These are phyloP conservation scores for Solanum boliviense DNA, from an alignment of 257 asterid genomes.

Conservation along the genomic window DNA sequence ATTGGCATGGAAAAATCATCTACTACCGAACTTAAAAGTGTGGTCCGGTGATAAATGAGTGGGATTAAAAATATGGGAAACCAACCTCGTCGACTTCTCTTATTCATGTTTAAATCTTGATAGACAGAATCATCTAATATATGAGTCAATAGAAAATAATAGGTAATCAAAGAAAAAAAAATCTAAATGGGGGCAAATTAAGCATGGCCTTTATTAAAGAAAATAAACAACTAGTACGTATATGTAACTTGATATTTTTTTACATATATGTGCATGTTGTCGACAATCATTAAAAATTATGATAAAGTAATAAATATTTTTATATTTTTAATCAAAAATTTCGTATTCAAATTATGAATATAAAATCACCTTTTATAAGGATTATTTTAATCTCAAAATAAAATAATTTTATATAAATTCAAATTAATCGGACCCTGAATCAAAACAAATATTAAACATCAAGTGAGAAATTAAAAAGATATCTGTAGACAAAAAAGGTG, in stretches of 20 bases:
- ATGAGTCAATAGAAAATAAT: background rate
- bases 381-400: no score
- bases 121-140: background rate
- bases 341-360: rapidly evolving
- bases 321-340: background rate
- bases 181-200: no score
- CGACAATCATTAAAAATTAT: background rate
- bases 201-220: background rate
- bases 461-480: no score
- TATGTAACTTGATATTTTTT: background rate
- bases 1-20: background rate
- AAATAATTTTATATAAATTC: rapidly evolving
- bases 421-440: background rate
- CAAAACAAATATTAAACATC: background rate
- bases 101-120: background rate
- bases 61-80: background rate
- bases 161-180: background rate
- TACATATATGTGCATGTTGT: background rate
- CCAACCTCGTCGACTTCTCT: background rate
- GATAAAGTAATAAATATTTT: background rate
- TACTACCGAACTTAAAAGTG: background rate
- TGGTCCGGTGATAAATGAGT: background rate
- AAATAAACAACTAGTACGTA: background rate
- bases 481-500: background rate
- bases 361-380: background rate